Evolutionary conservation across 225 moss, liverwort and hornwort species (phyloP).

Genomic region (Thuidium tamariscinum): DNA sequence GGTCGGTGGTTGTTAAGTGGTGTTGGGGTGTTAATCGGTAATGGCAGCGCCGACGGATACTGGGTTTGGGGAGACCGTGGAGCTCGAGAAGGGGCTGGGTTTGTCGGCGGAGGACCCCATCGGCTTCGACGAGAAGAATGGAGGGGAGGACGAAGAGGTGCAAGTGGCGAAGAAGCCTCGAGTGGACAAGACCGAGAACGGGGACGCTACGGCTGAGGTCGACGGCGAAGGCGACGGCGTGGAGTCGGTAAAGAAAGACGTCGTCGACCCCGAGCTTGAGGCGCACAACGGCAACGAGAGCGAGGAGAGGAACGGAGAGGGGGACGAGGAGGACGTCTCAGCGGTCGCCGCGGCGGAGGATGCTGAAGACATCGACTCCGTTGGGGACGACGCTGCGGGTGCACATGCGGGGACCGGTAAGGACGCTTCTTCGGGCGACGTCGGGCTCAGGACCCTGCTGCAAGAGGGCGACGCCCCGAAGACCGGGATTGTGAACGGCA

Average conservation of each 20-base stretch:
- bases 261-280: neutral
- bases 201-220: neutral
- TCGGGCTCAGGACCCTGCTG: conserved; percentile 25
- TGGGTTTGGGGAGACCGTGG: neutral
- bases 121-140: conserved; percentile 16
- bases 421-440: neutral
- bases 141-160: conserved; percentile 8
- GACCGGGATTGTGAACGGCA: neutral
- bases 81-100: conserved; percentile 6
- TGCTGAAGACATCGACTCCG: neutral
- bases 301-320: conserved; percentile 10
- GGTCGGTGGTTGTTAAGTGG: neutral
- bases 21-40: neutral
- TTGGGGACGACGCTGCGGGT: neutral
- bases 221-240: neutral
- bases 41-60: conserved; percentile 28
- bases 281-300: neutral
- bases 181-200: conserved; percentile 26
- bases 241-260: neutral
- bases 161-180: conserved; percentile 34
- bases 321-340: neutral
- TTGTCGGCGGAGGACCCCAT: conserved; percentile 19
- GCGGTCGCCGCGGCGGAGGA: neutral
- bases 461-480: conserved; percentile 19
- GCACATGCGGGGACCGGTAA: neutral